Conservation (phyloP, 2,329 filamentous ascomycete genomes). For the Penicillium polonicum region DNA sequence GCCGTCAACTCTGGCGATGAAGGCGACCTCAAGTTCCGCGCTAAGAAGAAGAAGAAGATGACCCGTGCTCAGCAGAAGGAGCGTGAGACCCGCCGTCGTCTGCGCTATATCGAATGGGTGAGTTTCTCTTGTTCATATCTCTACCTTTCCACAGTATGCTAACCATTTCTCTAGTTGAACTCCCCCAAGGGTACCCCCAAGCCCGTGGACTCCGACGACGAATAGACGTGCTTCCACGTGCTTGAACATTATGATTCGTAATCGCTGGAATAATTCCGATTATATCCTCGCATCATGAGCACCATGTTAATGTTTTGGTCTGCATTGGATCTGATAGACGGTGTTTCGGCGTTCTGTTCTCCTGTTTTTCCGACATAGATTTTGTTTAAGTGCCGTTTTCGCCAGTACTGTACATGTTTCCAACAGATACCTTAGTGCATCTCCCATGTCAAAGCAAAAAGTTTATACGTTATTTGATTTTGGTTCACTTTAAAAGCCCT, state of each 20-base stretch:
- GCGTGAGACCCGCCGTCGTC: constrained; percentile 76
- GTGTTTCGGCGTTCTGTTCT: constrained; percentile 18
- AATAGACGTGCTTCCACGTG: constrained; percentile 39
- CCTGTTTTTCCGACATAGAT: constrained; percentile 4
- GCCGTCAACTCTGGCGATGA: constrained; percentile 81
- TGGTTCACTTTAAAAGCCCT: not conserved
- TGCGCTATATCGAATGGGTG: constrained; percentile 72
- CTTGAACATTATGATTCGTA: constrained; percentile 21
- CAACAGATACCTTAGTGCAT: constrained; percentile 7
- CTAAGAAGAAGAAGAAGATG: constrained; percentile 97
- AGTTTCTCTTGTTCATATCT: constrained; percentile 15
- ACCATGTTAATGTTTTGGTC: constrained; percentile 20
- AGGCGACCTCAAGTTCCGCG: constrained; percentile 84
- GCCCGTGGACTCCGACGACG: constrained; percentile 74
- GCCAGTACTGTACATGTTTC: constrained; percentile 12
- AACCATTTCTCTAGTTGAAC: constrained; percentile 66
- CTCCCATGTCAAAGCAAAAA: constrained; percentile 10
- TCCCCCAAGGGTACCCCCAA: constrained; percentile 80
- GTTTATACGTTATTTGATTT: not conserved
- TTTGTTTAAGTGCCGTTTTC: not conserved
- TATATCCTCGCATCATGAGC: constrained; percentile 22
- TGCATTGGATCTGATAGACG: constrained; percentile 27
- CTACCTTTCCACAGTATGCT: constrained; percentile 4
- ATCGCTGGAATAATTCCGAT: constrained; percentile 14
- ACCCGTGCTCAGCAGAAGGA: constrained; percentile 97